Evolutionary conservation across 441 rosid species (phyloP).

Genomic region (Erodium texanum): DNA sequence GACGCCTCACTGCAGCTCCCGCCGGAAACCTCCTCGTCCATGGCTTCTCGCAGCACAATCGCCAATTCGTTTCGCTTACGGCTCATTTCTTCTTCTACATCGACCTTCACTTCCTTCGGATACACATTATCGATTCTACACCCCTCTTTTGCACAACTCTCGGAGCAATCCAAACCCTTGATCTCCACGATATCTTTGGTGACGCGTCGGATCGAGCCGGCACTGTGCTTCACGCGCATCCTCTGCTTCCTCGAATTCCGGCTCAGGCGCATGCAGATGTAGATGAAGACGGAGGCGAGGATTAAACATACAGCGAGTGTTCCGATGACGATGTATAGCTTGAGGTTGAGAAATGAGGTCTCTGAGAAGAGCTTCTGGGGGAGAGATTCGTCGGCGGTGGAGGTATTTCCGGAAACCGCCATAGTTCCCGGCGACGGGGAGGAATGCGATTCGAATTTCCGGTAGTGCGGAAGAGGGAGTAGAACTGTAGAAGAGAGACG

Average conservation of each 20-base stretch:
- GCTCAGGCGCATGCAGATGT: not conserved
- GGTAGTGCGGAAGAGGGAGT: not conserved
- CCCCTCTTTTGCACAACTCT: not conserved
- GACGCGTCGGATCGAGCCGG: not conserved
- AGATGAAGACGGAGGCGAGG: not conserved
- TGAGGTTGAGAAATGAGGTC: not conserved
- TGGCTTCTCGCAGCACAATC: not conserved
- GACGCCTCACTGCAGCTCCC: not conserved
- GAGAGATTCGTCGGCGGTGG: not conserved
- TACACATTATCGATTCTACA: not conserved
- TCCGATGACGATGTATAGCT: not conserved
- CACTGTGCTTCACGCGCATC: not conserved
- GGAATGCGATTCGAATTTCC: not conserved
- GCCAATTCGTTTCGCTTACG: not conserved
- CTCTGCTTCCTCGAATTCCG: not conserved
- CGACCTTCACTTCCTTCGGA: too few relatives aligned
- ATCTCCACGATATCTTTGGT: not conserved
- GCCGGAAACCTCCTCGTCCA: not conserved
- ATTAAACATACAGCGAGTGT: not conserved
- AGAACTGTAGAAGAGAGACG: not conserved
- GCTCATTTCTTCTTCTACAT: not conserved
- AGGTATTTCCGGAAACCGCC: not conserved
- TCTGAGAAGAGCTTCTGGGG: not conserved
- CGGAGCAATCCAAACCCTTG: not conserved
- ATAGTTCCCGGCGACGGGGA: not conserved